A percentile compares a stretch with the other conserved stretches of the same genome.
phyloP scores from a whole-genome alignment of 2,329 filamentous ascomycete species.

The Diaporthe ampelina region DNA sequence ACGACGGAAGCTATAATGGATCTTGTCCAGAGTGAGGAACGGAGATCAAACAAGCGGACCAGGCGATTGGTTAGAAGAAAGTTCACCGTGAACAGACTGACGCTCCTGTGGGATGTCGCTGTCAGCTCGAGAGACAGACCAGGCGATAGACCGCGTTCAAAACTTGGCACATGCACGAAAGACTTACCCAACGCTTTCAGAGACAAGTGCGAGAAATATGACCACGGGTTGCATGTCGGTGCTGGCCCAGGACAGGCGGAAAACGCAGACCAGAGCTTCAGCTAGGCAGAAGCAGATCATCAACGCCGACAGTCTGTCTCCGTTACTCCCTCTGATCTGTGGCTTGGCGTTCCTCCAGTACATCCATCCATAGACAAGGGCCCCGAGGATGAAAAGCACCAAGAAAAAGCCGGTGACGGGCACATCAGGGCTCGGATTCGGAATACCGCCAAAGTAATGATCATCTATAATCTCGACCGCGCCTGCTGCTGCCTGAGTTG shows the following conservation, averaged over 20 bases:
- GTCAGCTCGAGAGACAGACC: not conserved
- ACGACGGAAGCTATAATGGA: constrained; percentile 1
- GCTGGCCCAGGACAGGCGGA: constrained; percentile 24
- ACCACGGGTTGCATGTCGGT: not conserved
- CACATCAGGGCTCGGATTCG: constrained; percentile 22
- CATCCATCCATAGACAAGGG: constrained; percentile 2
- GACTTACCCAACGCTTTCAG: constrained; percentile 34
- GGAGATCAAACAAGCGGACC: constrained; percentile 23
- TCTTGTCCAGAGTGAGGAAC: constrained; percentile 25
- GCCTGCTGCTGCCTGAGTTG: constrained; percentile 18
- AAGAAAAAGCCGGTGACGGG: constrained; percentile 8
- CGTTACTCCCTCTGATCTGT: constrained; percentile 3
- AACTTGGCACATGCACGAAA: no score
- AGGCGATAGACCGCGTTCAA: not conserved
- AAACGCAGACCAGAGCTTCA: constrained; percentile 14
- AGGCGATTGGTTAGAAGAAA: constrained; percentile 28
- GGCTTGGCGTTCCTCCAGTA: constrained; percentile 21
- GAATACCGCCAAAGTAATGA: constrained; percentile 26
- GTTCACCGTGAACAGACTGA: constrained; percentile 29
- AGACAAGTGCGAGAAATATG: constrained; percentile 26
- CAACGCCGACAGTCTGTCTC: constrained; percentile 16
- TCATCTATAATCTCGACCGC: not conserved
- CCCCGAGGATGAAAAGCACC: constrained; percentile 12
- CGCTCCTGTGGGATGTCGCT: not conserved
- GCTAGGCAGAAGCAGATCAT: constrained; percentile 34